Conservation (phyloP, 1,284 basidiomycete genomes). For the Xanthoconium separans region DNA sequence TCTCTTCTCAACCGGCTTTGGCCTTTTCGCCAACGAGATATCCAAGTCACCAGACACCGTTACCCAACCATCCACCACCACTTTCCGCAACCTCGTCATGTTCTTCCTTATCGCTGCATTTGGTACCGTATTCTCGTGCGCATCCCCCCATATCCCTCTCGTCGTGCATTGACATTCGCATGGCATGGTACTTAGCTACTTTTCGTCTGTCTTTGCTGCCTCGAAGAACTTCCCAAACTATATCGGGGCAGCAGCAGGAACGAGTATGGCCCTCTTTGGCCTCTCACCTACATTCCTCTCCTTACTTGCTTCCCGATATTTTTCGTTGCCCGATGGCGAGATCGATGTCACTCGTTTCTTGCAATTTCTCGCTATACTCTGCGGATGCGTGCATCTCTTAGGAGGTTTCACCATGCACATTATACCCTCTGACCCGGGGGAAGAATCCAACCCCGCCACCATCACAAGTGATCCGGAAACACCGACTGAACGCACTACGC, state of each 20-base stretch:
- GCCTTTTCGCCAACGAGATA: conserved; percentile 59
- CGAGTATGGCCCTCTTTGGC: conserved; percentile 69
- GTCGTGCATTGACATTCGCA: neutral
- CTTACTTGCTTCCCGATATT: conserved; percentile 58
- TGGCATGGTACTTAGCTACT: conserved; percentile 49
- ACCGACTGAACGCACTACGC: conserved; percentile 42
- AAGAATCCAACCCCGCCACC: conserved; percentile 32
- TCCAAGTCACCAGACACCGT: conserved; percentile 41
- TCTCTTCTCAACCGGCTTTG: conserved; percentile 59
- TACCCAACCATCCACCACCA: conserved; percentile 38
- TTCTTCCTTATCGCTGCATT: conserved; percentile 65
- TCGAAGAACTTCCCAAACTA: conserved; percentile 64
- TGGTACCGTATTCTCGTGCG: conserved; percentile 70
- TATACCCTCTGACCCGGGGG: conserved; percentile 16
- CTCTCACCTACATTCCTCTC: conserved; percentile 74
- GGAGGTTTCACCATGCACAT: conserved; percentile 48
- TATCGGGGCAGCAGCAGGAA: conserved; percentile 64
- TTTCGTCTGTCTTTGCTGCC: conserved; percentile 72
- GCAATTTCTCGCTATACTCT: conserved; percentile 53
- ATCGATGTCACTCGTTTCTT: conserved; percentile 59
- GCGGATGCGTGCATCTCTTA: conserved; percentile 52
- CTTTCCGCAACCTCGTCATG: conserved; percentile 52
- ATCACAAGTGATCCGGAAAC: conserved; percentile 31
- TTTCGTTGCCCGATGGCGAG: conserved; percentile 47
- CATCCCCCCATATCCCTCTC: conserved; percentile 10